Conservation (phyloP, 495 filamentous ascomycete genomes). For the Neurospora africana region DNA sequence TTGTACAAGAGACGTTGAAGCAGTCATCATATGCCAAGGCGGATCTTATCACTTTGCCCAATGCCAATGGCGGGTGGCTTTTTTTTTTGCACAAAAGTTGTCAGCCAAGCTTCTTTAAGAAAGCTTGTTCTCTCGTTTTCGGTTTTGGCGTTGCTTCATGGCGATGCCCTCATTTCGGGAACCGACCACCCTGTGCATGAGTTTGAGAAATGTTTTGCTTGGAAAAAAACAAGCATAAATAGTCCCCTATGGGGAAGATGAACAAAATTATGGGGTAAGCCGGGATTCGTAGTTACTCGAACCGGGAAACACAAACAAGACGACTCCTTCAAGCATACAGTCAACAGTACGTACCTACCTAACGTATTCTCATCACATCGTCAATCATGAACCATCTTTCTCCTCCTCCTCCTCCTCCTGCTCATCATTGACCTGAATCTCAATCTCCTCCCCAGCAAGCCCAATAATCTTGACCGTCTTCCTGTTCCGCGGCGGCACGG, state of each 20-base stretch:
- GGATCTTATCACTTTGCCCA: neutral
- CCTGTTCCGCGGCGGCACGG: slow-evolving; percentile 35
- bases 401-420: neutral
- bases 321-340: neutral
- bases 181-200: neutral
- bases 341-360: neutral
- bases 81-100: neutral
- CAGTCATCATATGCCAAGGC: neutral
- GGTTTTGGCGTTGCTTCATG: neutral
- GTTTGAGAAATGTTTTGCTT: neutral
- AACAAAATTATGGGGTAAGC: neutral
- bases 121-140: neutral
- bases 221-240: neutral
- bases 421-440: slow-evolving; percentile 1
- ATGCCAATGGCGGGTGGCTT: neutral
- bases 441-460: slow-evolving; percentile 12
- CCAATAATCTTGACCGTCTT: slow-evolving; percentile 7
- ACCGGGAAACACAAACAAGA: neutral
- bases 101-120: neutral
- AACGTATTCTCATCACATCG: neutral
- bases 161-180: neutral
- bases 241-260: neutral
- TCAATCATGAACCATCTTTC: neutral
- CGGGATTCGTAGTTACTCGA: neutral
- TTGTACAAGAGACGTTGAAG: neutral